These are phyloP conservation scores for Elongisporangium senticosum DNA, from an alignment of 352 stramenopile species.

Conservation along the genomic window DNA sequence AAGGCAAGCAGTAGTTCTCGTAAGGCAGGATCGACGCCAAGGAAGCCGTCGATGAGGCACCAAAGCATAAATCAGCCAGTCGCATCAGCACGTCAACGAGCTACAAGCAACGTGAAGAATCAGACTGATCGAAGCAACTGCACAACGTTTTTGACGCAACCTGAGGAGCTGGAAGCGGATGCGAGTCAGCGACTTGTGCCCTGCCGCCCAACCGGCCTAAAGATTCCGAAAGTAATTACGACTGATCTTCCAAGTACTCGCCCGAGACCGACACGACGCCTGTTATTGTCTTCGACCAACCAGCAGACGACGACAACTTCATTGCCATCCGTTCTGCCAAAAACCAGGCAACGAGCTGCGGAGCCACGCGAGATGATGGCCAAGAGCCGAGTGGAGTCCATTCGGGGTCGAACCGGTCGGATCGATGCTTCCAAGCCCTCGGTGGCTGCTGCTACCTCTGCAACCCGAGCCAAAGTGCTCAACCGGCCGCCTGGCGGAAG, in stretches of 20 bases:
- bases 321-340: background rate
- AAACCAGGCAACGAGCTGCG: background rate
- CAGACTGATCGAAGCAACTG: background rate
- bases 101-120: background rate
- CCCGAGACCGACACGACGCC: background rate
- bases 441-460: background rate
- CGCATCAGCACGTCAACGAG: background rate
- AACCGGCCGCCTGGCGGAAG: background rate
- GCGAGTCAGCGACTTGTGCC: background rate
- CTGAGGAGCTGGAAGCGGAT: conserved; percentile 25
- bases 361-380: too few species aligned
- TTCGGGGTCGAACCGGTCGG: background rate
- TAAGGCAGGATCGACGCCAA: background rate
- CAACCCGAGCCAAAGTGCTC: background rate
- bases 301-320: background rate
- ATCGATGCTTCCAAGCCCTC: background rate
- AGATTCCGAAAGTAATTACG: background rate
- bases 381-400: background rate
- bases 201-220: background rate
- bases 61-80: background rate
- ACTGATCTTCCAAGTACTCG: background rate
- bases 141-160: conserved; percentile 38
- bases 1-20: conserved; percentile 3
- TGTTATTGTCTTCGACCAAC: background rate
- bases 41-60: background rate